A percentile compares a stretch with the other conserved stretches of the same genome.
These are phyloP conservation scores for Termitomyces sp. DNA, from an alignment of 768 basidiomycete genomes.

Conservation along the genomic window DNA sequence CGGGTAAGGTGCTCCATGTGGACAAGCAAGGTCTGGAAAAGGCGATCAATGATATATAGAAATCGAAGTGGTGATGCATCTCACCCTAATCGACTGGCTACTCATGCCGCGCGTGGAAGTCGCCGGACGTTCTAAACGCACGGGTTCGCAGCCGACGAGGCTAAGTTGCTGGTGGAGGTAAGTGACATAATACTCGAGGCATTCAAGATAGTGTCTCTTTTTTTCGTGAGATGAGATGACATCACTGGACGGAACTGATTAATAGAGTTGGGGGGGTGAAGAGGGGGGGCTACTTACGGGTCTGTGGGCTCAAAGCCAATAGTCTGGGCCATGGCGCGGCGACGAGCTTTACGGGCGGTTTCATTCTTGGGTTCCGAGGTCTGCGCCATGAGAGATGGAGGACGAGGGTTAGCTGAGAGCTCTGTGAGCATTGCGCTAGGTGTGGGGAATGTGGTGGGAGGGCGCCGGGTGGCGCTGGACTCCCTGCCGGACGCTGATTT, in stretches of 20 bases:
- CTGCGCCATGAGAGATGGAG: background rate
- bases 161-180: constrained; percentile 60
- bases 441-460: constrained; percentile 50
- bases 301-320: constrained; percentile 56
- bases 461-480: constrained; percentile 4
- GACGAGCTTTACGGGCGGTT: constrained; percentile 50
- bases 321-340: constrained; percentile 50
- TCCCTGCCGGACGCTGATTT: constrained; percentile 4
- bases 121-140: constrained; percentile 43
- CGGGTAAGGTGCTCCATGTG: constrained; percentile 59
- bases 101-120: constrained; percentile 45
- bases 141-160: constrained; percentile 41
- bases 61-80: constrained; percentile 5
- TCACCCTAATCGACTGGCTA: constrained; percentile 60
- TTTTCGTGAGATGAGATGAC: constrained; percentile 78
- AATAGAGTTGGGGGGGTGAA: background rate
- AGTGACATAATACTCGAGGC: constrained; percentile 63
- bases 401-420: constrained; percentile 18
- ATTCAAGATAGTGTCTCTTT: constrained; percentile 68
- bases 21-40: constrained; percentile 56
- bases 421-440: constrained; percentile 58
- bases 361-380: constrained; percentile 27
- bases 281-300: constrained; percentile 35
- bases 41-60: background rate
- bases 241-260: constrained; percentile 36